Base-by-base conservation (phyloP, 768 basidiomycete species). In the Tricholoma bakamatsutake region DNA sequence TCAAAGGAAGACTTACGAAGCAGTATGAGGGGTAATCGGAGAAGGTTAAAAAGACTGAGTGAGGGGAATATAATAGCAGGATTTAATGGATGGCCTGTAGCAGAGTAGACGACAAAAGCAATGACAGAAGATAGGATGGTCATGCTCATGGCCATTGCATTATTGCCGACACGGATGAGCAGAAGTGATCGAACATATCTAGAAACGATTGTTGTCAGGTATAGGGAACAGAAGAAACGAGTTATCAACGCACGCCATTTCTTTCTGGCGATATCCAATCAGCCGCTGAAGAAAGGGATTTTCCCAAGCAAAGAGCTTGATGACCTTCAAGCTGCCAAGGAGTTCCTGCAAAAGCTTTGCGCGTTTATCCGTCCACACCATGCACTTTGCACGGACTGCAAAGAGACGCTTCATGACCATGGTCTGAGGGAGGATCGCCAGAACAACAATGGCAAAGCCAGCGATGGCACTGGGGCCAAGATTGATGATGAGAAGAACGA, bases 291-390 rank as follows among this genome's bases (percentile, higher is more conserved):
- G 76, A 69, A 92, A 95, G 0, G 94, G 90, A 1, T 69, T 63
- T 63, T 93, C 90, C 91, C 91, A 94, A 5, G 88, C 85, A 69
- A 95, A 95, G 67, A 87, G 86, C 69, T 97, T 97, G 78, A 97
- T 89, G 58, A 96, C 81, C 60, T 90, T 87, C 83, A 97, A 94
- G 1, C 90, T 90, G 12, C 86, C 84, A 0, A 97, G 71, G 1
- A 98, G 77, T 66, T 98, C 95, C 67, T 95, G 93, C 10, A 97
- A 78, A 4, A 94, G 71, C 64, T 92, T 93, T 12, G 89, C 88
- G 9, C 95, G 83, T 66, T 88, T 90, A 65, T 98, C 95, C 5
- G 88, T 97, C 88, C 88, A 96, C 1, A 70, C 67, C 90, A 95
- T 94, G 51, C 84, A 82, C 66, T 85, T 88, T 56, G 76, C 73